Evolutionary conservation across 2,329 filamentous ascomycete genomes (phyloP), one percentile per base, ranked within the genome.

Genomic region (Coniochaeta sp.): DNA sequence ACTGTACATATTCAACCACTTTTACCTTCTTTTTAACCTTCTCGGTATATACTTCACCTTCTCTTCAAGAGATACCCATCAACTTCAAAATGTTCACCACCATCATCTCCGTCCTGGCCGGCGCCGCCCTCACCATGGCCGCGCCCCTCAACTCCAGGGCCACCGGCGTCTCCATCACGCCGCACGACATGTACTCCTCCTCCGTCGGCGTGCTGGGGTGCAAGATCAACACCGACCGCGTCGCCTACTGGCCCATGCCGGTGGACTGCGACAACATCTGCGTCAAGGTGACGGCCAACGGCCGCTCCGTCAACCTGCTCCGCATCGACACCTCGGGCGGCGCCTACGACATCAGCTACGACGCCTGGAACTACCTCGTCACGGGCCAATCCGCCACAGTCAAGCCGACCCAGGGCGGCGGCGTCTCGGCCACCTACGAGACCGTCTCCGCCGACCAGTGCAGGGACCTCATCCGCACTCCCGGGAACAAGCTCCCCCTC

Each of bases 321-420:
- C 74, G 74, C 62, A 68, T 83, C 56, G 81, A 83, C 68, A 65
- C 69, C 49, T 82, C 79, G 0, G 71, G 68, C 35, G 79, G 78
- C 48, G 79, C 79, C 50, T 63, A 79, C 63, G 81, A 83, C 65
- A 75, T 83, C 67, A 63, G 60, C 57, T 83, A 83, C 68, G 79
- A 83, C 56, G 79, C 79, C 48, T 83, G 78, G 77, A 81, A 81
- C 70, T 76, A 77, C 60, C 76, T 83, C 35, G 65, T 65, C 58
- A 77, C 71, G 30, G 79, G 79, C 56, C 59, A 71, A 54, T 68
- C 71, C 12, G 80, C 79, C 35, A 67, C 65, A 7, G 62, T 69
- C 13, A 61, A 69, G 48, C 78, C 78, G 13, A 65, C 70, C 3
- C 53, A 62, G 31, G 79, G 78, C 53, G 79, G 79, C 45, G 73